Evolutionary conservation across 768 basidiomycete species (phyloP).

Genomic region (Hydnum rufescens): DNA sequence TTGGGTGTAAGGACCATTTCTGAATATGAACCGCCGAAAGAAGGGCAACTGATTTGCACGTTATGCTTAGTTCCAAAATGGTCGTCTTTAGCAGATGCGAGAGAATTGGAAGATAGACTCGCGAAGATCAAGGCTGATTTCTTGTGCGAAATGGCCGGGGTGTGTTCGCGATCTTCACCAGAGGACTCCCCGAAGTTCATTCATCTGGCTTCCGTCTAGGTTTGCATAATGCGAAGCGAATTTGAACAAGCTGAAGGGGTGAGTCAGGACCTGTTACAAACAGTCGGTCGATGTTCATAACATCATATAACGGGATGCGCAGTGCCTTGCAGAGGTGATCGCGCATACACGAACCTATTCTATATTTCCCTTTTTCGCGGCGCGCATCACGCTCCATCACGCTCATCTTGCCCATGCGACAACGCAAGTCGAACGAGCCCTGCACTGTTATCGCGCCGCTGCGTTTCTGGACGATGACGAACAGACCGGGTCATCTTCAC

Average conservation of each 20-base stretch:
- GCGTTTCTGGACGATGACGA: constrained; percentile 26
- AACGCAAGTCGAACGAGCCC: constrained; percentile 32
- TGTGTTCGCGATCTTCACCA: constrained; percentile 24
- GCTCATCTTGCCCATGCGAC: constrained; percentile 57
- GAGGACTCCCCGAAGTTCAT: not conserved
- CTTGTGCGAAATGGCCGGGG: constrained; percentile 46
- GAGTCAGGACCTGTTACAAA: too few relatives aligned
- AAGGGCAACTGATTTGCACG: not conserved
- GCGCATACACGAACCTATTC: constrained; percentile 39
- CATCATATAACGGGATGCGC: not conserved
- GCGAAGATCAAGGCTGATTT: constrained; percentile 51
- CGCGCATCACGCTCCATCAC: constrained; percentile 45
- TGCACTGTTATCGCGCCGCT: constrained; percentile 43
- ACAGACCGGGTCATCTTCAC: not conserved
- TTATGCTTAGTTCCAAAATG: constrained; percentile 30
- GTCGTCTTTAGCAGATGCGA: constrained; percentile 32
- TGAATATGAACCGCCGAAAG: not conserved
- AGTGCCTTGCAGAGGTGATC: constrained; percentile 30
- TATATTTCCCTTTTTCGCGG: constrained; percentile 36
- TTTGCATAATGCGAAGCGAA: constrained; percentile 46
- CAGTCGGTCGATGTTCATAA: too few relatives aligned
- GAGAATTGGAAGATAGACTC: constrained; percentile 28
- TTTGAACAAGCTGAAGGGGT: constrained; percentile 45
- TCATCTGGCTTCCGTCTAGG: constrained; percentile 25
- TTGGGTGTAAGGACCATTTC: constrained; percentile 20